Conservation (phyloP, 345 rosid species). For the Noccaea caerulescens region DNA sequence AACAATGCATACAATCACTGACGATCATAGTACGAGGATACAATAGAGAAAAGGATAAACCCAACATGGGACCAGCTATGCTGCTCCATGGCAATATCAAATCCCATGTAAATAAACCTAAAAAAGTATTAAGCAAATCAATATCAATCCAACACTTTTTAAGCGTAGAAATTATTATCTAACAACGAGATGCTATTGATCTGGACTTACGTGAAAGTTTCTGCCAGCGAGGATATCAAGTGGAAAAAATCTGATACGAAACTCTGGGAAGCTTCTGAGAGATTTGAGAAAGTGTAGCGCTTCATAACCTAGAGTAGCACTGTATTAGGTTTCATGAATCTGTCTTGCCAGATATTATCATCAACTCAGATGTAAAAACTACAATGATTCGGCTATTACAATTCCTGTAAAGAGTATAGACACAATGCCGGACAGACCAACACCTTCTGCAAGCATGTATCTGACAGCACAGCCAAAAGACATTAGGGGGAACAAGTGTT, state of each 20-base stretch:
- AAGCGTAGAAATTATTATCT: not conserved
- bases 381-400: conserved; percentile 45
- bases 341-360: conserved; percentile 20
- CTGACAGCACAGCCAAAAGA: conserved; percentile 45
- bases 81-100: conserved; percentile 96
- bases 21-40: conserved; percentile 58
- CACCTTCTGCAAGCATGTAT: conserved; percentile 99
- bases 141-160: conserved; percentile 8
- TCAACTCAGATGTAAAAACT: conserved; percentile 41
- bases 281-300: conserved; percentile 86
- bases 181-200: conserved; percentile 14
- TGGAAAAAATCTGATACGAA: conserved; percentile 89
- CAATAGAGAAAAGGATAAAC: conserved; percentile 91
- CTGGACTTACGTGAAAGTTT: conserved; percentile 77
- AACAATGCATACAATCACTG: conserved; percentile 20
- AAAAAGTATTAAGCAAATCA: conserved; percentile 27
- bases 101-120: conserved; percentile 99
- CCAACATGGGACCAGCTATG: conserved; percentile 98
- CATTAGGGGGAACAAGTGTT: conserved; percentile 14
- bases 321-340: conserved; percentile 25
- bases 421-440: conserved; percentile 97
- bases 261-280: conserved; percentile 86
- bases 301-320: conserved; percentile 64
- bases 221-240: conserved; percentile 95
- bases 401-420: conserved; percentile 96